Conservation (phyloP, 2,329 filamentous ascomycete genomes). For the Sclerotinia nivalis region DNA sequence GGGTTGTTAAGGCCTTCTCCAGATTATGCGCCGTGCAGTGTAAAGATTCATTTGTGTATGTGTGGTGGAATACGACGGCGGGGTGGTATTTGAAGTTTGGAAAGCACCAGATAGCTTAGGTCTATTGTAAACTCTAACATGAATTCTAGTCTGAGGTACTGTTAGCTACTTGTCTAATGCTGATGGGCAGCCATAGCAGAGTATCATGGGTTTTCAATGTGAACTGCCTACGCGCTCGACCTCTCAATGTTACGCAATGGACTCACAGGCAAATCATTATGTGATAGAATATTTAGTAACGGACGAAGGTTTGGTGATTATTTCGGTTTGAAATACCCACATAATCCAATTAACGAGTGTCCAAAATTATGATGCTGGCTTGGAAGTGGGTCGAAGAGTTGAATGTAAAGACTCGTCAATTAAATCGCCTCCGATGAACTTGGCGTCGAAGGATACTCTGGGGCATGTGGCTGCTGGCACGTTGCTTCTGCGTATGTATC, state of each 20-base stretch:
- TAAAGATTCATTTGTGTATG: not conserved
- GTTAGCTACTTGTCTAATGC: slow-evolving; percentile 4
- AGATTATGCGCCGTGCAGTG: not conserved
- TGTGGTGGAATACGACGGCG: not conserved
- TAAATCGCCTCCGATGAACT: not conserved
- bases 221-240: not conserved
- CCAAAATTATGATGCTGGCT: not conserved
- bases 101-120: not conserved
- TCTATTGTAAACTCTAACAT: not conserved
- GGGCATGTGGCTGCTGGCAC: not conserved
- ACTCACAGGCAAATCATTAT: not conserved
- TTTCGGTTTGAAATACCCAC: not conserved
- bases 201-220: not conserved
- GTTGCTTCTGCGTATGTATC: not conserved
- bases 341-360: not conserved
- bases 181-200: not conserved
- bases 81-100: not conserved
- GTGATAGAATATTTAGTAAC: not conserved
- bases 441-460: not conserved
- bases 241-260: no score
- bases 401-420: not conserved
- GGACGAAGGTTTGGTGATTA: not conserved
- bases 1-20: not conserved
- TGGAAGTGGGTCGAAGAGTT: not conserved
- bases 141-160: not conserved